Evolutionary conservation across 805 yeast genomes (phyloP), one percentile per base, ranked within the genome.

Genomic region (Wickerhamomyces alni): DNA sequence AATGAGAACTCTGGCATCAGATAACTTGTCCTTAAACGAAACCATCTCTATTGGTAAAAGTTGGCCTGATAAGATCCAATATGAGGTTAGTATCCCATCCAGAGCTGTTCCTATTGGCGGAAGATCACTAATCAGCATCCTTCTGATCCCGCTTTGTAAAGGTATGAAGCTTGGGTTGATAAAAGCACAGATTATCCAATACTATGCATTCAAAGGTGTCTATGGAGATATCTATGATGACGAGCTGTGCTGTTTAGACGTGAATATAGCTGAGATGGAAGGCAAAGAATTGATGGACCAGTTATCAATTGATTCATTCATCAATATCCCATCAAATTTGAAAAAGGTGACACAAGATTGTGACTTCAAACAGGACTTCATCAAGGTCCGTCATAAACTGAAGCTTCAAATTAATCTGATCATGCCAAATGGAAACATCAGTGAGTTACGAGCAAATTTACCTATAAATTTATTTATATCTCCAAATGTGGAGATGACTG

Each of bases 11-110:
- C 65, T 89, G 41, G 77, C 94, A 5, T 70, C 86, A 2, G 96
- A 89, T 59, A 74, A 88, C 15, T 70, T 86, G 25, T 53, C 66
- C 5, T 66, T 84, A 17, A 73, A 88, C 0, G 96, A 89, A 57
- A 87, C 96, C 1, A 82, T 88, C 46, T 85, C 91, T 0, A 89
- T 89, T 28, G 95, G 87, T 41, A 88, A 87, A 55, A 83, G 88
- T 4, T 87, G 96, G 94, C 91, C 95, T 2, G 69, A 76, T 37
- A 87, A 87, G 57, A 80, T 91, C 32, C 96, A 89, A 58, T 89
- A 91, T 59, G 79, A 87, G 13, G 77, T 91, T 40, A 80, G 82
- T 41, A 79, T 87, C 3, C 96, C 97, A 0, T 74, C 88, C 17
- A 78, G 82, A 48, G 95, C 96, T 1, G 77, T 87, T 8, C 88